Evolutionary conservation across 2,329 filamentous ascomycete genomes (phyloP), one percentile per base, ranked within the genome.

Genomic region (Cordyceps tenuipes): DNA sequence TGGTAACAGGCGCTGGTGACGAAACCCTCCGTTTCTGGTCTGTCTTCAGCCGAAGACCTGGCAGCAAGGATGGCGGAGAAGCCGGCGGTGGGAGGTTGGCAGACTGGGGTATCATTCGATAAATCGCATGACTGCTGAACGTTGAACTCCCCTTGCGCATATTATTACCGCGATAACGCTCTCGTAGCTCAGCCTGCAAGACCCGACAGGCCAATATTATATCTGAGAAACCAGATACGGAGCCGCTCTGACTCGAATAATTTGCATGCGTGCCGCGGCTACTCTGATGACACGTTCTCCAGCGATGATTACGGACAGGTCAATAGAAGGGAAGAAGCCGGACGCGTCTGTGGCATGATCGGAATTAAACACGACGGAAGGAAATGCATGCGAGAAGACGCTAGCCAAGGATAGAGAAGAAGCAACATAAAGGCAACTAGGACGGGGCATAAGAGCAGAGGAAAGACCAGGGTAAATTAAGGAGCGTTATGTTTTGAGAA

Each of bases 21-120:
- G 94, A 99, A 76, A 99, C 94, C 0, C 75, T 99, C 54, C 81
- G 94, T 48, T 99, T 99, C 76, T 99, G 94, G 94, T 94, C 94
- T 61, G 88, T 94, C 2, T 99, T 99, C 75, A 91, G 90, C 62
- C 87, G 88, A 69, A 88, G 91, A 68, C 86, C 89, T 31, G 87
- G 88, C 29, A 80, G 84, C 62, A 81, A 86, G 63, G 87, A 88
- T 62, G 87, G 88, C 48, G 85, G 87, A 65, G 83, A 86, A 61
- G 75, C 73, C 46, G 77, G 81, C 13, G 78, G 78, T 48, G 78
- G 86, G 55, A 82, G 82, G 64, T 78, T 94, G 61, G 84, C 86
- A 47, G 89, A 90, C 71, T 94, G 89, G 89, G 88, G 88, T 55
- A 86, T 92, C 58, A 96, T 96, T 68, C 86, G 91, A 65, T 87